phyloP scores from a whole-genome alignment of 257 asterid genomes.

The Vinca minor region DNA sequence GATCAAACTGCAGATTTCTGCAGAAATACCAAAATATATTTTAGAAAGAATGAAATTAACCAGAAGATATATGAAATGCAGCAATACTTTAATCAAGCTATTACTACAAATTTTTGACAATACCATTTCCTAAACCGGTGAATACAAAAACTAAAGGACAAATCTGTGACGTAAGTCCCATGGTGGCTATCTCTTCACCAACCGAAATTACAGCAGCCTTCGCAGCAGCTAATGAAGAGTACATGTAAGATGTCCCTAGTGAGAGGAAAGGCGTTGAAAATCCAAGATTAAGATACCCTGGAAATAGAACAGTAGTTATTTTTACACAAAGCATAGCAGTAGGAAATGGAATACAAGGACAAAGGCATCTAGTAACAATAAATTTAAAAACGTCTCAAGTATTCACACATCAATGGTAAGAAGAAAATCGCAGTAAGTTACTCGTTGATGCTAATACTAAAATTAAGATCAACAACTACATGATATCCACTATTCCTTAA shows the following conservation, averaged over 20 bases:
- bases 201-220: conserved; percentile 91
- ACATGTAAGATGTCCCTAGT: conserved; percentile 85
- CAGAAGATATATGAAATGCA: background rate
- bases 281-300: conserved; percentile 92
- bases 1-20: background rate
- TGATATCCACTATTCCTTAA: background rate
- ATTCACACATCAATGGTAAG: background rate
- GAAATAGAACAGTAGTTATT: background rate
- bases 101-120: background rate
- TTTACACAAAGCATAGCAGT: background rate
- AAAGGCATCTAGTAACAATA: background rate
- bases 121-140: conserved; percentile 93
- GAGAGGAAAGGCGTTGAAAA: conserved; percentile 94
- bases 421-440: background rate
- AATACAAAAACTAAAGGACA: conserved; percentile 88
- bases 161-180: conserved; percentile 77
- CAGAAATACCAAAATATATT: background rate
- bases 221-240: conserved; percentile 89
- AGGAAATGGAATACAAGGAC: background rate
- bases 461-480: background rate
- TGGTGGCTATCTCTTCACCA: conserved; percentile 92
- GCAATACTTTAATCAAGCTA: background rate
- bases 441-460: background rate
- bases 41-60: background rate
- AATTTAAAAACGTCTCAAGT: background rate